Base-by-base conservation (phyloP, 805 yeast species). In the Ogataea ganodermae region DNA sequence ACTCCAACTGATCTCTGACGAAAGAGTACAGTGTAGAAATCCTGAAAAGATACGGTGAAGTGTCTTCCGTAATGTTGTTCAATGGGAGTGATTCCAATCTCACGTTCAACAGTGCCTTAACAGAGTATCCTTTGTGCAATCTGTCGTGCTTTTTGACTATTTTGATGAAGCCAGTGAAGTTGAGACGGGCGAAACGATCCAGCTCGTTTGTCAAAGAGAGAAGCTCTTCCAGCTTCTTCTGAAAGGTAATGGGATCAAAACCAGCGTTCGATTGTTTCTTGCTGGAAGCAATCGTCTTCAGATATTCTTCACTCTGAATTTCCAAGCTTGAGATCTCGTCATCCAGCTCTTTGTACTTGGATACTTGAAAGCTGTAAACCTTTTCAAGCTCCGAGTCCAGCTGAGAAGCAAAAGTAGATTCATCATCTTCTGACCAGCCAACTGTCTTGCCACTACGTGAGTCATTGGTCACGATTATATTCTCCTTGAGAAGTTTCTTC, bases 121-220 rank as follows among this genome's bases (percentile, higher is more conserved):
- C 97, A n/a, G 94, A 85, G 67, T 86, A 94, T 54, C 81, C 76
- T 26, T 90, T 79, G 68, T 91, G 97, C 54, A 92, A 67, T 44
- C 97, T 81, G 70, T 94, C 98, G 63, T 94, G 99, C 70, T 92
- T 92, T 72, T 92, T 91, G 55, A 91, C 97, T 57, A 94, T 89
- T 65, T 94, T 94, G 59, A 83, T 78, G 70, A 94, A 92, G 1
- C 97, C 99, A 12, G 99, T 92, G 72, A 85, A 94, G 69, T 94
- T 94, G 57, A 92, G 69, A 60, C 99, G 78, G 35, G 95, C 85
- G 70, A 94, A 94, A 63, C 82, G 88, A 65, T 91, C 97, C 57
- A 94, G 73, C 60, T 89, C 92, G 59, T 86, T 88, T 9, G 98
- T 88, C 57, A 80, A 76, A 9, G 81, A 76, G 50, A 94, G 72